Conservation (phyloP, 768 basidiomycete genomes). For the Gelatoporia subvermispora region DNA sequence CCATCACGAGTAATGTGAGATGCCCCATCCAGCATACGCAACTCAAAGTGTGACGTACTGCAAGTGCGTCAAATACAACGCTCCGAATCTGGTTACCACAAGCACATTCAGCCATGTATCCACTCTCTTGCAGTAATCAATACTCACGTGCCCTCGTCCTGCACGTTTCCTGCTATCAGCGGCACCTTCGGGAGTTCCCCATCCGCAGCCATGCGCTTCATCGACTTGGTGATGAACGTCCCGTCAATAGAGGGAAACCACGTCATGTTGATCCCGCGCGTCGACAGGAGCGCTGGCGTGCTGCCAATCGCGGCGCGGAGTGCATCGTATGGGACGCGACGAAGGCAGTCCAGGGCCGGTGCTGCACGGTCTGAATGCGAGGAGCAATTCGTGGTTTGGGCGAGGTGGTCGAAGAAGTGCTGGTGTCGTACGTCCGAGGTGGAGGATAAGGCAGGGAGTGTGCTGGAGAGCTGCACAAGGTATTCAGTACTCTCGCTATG, state of each 20-base stretch:
- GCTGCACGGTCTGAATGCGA: slow-evolving; percentile 27
- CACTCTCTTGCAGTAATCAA: too few species aligned
- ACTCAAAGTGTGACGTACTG: background rate
- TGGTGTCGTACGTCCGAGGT: slow-evolving; percentile 22
- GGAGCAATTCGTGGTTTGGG: slow-evolving; percentile 32
- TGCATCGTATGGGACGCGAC: slow-evolving; percentile 27
- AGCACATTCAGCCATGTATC: too few species aligned
- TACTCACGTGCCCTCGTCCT: slow-evolving; percentile 4
- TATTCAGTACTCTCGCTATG: background rate
- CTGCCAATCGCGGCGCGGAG: slow-evolving; percentile 29
- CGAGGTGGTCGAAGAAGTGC: slow-evolving; percentile 37
- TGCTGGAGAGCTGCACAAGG: background rate
- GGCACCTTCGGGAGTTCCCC: background rate
- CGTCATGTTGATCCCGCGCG: background rate
- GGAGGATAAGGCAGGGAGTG: background rate
- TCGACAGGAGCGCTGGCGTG: slow-evolving; percentile 25
- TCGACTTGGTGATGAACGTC: background rate
- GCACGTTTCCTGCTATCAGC: background rate
- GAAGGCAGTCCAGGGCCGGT: slow-evolving; percentile 37
- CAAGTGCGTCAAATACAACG: slow-evolving; percentile 1
- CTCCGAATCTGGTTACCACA: background rate
- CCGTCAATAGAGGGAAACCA: slow-evolving; percentile 2
- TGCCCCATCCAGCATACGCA: too few species aligned
- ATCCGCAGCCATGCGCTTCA: background rate
- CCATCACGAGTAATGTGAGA: too few species aligned